Evolutionary conservation across 2,329 filamentous ascomycete genomes (phyloP).

Genomic region (Trichoderma gracile): DNA sequence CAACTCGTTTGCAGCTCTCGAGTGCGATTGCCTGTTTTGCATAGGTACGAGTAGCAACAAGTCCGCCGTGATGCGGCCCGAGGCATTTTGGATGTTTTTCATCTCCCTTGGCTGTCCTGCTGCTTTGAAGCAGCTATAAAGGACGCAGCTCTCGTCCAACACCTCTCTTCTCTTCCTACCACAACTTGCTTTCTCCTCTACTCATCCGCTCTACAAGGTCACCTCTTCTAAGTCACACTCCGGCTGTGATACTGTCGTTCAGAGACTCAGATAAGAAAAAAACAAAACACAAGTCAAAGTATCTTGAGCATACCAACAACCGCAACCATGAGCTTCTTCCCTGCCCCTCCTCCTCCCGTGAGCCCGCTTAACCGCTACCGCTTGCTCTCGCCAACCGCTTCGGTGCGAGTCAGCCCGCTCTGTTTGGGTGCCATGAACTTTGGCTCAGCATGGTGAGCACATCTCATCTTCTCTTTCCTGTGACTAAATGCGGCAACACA

Average conservation of each 20-base stretch:
- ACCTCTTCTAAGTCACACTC: background rate
- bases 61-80: conserved; percentile 1
- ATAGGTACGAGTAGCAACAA: background rate
- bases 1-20: background rate
- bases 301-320: background rate
- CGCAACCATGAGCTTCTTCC: conserved; percentile 8
- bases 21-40: conserved; percentile 9
- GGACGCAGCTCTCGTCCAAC: background rate
- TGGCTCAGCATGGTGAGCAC: conserved; percentile 55
- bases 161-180: background rate
- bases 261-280: background rate
- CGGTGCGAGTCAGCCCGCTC: conserved; percentile 66
- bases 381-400: conserved; percentile 64
- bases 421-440: conserved; percentile 67
- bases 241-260: background rate
- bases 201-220: background rate
- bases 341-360: conserved; percentile 47
- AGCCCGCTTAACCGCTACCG: conserved; percentile 66
- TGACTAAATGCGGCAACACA: background rate
- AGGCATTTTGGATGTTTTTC: background rate
- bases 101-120: background rate
- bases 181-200: background rate
- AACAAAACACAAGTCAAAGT: background rate
- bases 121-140: conserved; percentile 17
- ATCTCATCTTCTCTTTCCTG: background rate